Evolutionary conservation across 768 basidiomycete species (phyloP).

Genomic region (Auricularia auricula-judae): DNA sequence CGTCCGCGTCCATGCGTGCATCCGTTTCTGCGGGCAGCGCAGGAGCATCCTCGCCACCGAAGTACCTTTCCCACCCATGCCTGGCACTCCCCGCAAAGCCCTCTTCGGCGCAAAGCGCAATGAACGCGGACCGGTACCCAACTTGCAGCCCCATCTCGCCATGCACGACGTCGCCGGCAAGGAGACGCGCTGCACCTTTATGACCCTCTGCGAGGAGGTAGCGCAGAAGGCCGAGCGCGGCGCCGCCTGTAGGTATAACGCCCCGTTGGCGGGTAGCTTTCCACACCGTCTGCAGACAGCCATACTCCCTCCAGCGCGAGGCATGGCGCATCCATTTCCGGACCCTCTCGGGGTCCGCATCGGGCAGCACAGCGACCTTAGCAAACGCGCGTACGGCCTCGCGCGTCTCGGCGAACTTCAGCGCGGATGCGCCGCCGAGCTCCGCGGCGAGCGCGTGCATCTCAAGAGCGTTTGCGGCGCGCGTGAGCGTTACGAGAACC

Average conservation of each 20-base stretch:
- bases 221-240: background rate
- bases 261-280: background rate
- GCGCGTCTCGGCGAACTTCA: background rate
- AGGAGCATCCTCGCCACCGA: background rate
- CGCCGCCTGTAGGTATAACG: background rate
- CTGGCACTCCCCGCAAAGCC: background rate
- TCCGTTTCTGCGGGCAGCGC: background rate
- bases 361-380: background rate
- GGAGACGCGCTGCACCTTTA: background rate
- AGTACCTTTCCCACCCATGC: background rate
- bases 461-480: background rate
- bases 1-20: background rate
- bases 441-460: background rate
- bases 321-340: background rate
- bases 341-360: background rate
- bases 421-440: background rate
- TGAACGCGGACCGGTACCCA: background rate
- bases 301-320: background rate
- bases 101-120: background rate
- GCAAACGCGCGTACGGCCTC: background rate
- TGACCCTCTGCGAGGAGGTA: background rate
- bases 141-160: background rate
- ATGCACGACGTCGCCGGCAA: background rate
- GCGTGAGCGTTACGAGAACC: background rate
- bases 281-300: background rate